These are phyloP conservation scores for Phialocephala sp. DNA, from an alignment of 2,329 filamentous ascomycete species.

Conservation along the genomic window DNA sequence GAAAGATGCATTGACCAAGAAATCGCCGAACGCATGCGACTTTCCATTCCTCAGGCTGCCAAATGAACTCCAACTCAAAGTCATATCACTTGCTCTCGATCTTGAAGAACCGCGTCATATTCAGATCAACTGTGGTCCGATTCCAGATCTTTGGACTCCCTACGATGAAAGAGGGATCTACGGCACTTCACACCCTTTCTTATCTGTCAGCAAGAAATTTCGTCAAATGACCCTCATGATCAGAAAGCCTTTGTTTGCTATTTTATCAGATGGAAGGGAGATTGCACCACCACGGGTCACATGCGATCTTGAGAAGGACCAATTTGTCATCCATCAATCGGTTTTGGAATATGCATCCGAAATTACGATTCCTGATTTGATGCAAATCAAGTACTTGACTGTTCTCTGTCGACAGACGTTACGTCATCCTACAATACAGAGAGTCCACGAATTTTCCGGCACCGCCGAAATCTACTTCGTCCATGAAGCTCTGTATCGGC, in stretches of 20 bases:
- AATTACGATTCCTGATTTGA: not conserved
- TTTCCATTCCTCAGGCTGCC: not conserved
- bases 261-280: not conserved
- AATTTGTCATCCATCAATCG: not conserved
- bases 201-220: not conserved
- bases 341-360: not conserved
- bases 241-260: not conserved
- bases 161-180: not conserved
- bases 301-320: not conserved
- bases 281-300: not conserved
- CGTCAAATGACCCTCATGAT: not conserved
- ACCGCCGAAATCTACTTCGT: not conserved
- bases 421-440: not conserved
- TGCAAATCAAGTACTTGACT: not conserved
- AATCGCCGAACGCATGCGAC: not conserved
- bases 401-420: not conserved
- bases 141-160: not conserved
- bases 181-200: not conserved
- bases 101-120: not conserved
- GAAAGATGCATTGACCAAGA: not conserved
- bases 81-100: not conserved
- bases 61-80: not conserved
- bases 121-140: not conserved
- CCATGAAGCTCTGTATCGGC: not conserved
- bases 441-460: not conserved